Conservation (phyloP, 2,329 filamentous ascomycete species). For the Hymenoscyphus linearis region DNA sequence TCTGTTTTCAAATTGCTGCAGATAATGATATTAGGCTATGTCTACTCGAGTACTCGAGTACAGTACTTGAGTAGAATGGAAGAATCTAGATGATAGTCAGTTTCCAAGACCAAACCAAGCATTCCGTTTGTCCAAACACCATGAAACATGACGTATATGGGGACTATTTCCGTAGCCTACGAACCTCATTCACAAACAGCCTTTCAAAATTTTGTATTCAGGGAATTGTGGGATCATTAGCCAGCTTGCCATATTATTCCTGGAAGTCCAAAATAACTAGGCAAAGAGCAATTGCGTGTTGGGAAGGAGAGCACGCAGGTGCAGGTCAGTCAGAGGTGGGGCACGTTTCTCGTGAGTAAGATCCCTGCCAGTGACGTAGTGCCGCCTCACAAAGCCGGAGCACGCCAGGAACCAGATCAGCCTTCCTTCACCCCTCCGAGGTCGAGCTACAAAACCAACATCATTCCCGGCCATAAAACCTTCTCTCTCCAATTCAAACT, state of each 20-base stretch:
- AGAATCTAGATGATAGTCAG: neutral
- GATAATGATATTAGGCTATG: neutral
- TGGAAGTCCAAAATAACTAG: neutral
- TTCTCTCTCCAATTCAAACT: slow-evolving; percentile 8
- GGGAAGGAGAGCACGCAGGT: neutral
- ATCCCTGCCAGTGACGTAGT: slow-evolving; percentile 22
- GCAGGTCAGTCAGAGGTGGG: neutral
- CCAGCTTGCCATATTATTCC: neutral
- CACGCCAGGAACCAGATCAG: slow-evolving; percentile 21
- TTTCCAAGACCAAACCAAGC: neutral
- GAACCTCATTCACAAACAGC: slow-evolving; percentile 1
- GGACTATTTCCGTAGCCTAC: neutral
- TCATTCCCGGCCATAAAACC: slow-evolving; percentile 11
- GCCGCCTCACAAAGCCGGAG: neutral
- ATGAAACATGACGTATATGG: slow-evolving; percentile 7
- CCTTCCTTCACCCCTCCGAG: slow-evolving; percentile 9
- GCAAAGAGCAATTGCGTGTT: neutral
- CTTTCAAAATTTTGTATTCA: neutral
- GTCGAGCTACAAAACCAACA: slow-evolving; percentile 30
- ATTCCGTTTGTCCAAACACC: neutral
- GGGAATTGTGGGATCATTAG: neutral
- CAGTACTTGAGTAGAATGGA: neutral
- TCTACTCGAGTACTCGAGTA: too few relatives aligned
- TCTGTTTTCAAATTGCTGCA: neutral
- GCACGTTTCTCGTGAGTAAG: slow-evolving; percentile 17